phyloP scores from a whole-genome alignment of 768 basidiomycete genomes.

The Suillus subaureus region DNA sequence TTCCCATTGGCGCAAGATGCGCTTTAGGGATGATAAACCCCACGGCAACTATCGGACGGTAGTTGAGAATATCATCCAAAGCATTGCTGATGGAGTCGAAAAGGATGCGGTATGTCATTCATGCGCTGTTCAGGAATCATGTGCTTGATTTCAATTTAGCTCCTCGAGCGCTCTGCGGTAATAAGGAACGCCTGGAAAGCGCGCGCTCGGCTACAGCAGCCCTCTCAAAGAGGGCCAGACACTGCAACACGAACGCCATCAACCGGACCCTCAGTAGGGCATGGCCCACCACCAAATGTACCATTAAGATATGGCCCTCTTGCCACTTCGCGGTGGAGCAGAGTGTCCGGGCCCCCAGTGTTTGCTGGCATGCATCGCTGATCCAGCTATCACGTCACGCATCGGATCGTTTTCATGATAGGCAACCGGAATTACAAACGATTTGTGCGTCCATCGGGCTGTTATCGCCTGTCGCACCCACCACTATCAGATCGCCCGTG shows the following conservation, averaged over 20 bases:
- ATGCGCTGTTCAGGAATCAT: conserved; percentile 11
- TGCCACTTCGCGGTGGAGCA: conserved; percentile 68
- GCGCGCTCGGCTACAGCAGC: conserved; percentile 45
- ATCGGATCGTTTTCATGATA: neutral
- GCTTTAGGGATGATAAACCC: conserved; percentile 93
- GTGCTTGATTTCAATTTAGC: conserved; percentile 43
- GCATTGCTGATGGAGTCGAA: conserved; percentile 93
- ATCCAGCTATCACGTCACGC: conserved; percentile 16
- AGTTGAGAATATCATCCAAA: conserved; percentile 87
- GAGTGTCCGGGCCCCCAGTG: conserved; percentile 64
- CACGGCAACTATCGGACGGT: conserved; percentile 86
- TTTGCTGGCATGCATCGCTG: conserved; percentile 71
- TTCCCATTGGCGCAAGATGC: conserved; percentile 84
- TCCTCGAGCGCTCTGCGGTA: conserved; percentile 61
- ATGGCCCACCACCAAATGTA: conserved; percentile 20
- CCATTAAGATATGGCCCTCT: conserved; percentile 62
- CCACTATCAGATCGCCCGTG: conserved; percentile 1
- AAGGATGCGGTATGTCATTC: conserved; percentile 67
- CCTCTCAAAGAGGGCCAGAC: conserved; percentile 13
- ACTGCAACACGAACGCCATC: conserved; percentile 2
- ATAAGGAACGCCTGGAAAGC: conserved; percentile 80
- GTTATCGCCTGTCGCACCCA: neutral
- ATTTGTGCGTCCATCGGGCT: conserved; percentile 4
- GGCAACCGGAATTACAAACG: conserved; percentile 3
- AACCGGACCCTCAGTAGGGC: conserved; percentile 28